A percentile compares a stretch with the other conserved stretches of the same genome.
Evolutionary conservation across 2,329 filamentous ascomycete species (phyloP).

Genomic region (Eutypella sp.): DNA sequence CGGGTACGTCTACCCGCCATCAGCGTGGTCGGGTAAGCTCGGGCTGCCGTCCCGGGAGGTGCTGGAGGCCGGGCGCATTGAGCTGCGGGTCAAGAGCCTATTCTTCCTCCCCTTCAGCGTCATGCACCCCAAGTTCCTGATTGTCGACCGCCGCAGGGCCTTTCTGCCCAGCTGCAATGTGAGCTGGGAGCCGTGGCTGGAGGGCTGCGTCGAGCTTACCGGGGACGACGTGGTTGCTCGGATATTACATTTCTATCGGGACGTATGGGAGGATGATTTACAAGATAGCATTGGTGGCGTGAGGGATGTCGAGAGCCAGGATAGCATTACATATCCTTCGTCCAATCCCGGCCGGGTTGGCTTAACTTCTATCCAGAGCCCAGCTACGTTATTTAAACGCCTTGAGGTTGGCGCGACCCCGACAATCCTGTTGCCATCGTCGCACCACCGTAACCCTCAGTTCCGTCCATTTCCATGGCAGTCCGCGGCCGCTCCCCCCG

Average conservation of each 20-base stretch:
- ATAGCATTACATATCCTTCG: conserved; percentile 1
- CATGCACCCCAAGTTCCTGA: conserved; percentile 82
- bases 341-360: conserved; percentile 6
- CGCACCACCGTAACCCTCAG: conserved; percentile 64
- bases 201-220: conserved; percentile 64
- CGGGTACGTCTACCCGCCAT: conserved; percentile 57
- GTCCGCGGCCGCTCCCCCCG: conserved; percentile 44
- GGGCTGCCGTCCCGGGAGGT: conserved; percentile 55
- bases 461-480: conserved; percentile 57
- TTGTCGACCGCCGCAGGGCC: conserved; percentile 62
- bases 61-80: conserved; percentile 53
- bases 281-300: conserved; percentile 6
- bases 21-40: conserved; percentile 55
- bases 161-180: conserved; percentile 79
- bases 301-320: background rate
- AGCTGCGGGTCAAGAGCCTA: conserved; percentile 68
- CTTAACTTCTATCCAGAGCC: conserved; percentile 16
- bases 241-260: conserved; percentile 62
- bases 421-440: conserved; percentile 67
- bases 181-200: conserved; percentile 84
- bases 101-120: conserved; percentile 78
- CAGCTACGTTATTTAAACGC: conserved; percentile 11
- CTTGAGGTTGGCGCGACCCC: conserved; percentile 29
- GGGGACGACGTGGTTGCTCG: conserved; percentile 56
- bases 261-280: conserved; percentile 57